Base-by-base conservation (phyloP, 2,329 filamentous ascomycete genomes). In the Phaeoacremonium minimum region DNA sequence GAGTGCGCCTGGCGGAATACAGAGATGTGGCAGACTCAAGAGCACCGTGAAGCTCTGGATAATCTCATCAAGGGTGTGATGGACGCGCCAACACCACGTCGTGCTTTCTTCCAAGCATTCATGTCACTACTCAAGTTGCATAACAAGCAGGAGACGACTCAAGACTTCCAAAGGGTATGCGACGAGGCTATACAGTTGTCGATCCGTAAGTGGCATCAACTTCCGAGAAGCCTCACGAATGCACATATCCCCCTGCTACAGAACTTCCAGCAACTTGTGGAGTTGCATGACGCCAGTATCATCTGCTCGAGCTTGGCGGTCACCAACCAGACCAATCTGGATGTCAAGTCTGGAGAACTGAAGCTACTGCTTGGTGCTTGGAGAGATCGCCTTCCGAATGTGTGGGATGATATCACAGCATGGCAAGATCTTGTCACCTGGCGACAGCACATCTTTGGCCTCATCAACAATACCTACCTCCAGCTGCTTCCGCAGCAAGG, bases 361-460 rank as follows among this genome's bases (percentile, higher is more conserved):
- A 98, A 98, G 65, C 66, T 98, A 35, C 77, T 97, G 4, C 75
- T 98, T 5, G 88, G 88, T 37, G 93, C 91, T 7, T 99, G 93
- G 93, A 82, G 93, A 40, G 93, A 99, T 57, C 80, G 93, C 33
- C 68, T 98, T 35, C 93, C 93, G 2, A 99, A 99, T 55, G 85
- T 95, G 4, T 99, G 93, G 93, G 93, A 99, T 58, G 93, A 99
- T 58, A 98, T 99, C 60, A 95, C 94, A 46, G 88, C 93, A 28
- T 99, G 93, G 93, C 93, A 98, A 60, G 94, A 98, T 56, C 71
- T 99, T 28, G 93, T 99, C n/a, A 98, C 93, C 2, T 99, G 93
- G 93, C 82, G 93, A 48, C 94, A 98, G 58, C 93, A 99, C 61
- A 96, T 99, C 42, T 99, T 99, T 68, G 85, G 89, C 39, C 76